Evolutionary conservation across 331 rosid species (phyloP), one percentile per base, ranked within the genome.

Genomic region (Acacia pycnantha): DNA sequence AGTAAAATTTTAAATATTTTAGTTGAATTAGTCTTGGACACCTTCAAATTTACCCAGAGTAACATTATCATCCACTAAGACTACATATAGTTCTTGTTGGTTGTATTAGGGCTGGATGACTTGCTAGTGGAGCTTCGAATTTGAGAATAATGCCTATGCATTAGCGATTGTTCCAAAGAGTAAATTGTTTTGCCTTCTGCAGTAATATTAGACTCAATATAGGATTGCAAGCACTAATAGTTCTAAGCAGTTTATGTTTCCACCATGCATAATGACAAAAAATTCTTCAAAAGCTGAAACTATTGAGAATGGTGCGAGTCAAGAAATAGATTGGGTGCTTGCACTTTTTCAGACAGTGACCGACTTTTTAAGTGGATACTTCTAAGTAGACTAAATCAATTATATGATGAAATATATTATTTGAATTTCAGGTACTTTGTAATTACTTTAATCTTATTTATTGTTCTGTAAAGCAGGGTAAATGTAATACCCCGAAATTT

Each of bases 111-210:
- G 90, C 64, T 87, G 86, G 74, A 73, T 74, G 90, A 87, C 84
- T 78, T 87, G 77, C 58, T 87, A n/a, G 84, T 8, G 90, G 86
- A 78, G 90, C 85, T 46, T 78, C 86, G 88, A 87, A 81, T 87
- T 78, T 65, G 90, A 87, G 29, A 79, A 78, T 53, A 75, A 84
- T 29, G 44, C 87, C 21, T 75, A 74, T 9, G n/a, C n/a, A n/a
- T n/a, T n/a, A n/a, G n/a, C n/a, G n/a, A n/a, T n/a, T n/a, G n/a
- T n/a, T n/a, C n/a, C 59, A 6, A n/a, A n/a, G n/a, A 86, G 88
- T 87, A 53, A 2, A 73, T 74, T 73, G 53, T 44, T 64, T 77
- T 53, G 8, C 46, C 48, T 76, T 77, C 29, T 2, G 11, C 35
- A 62, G 58, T 26, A 51, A 18, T 54, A 19, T 59, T 5, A 26